Base-by-base conservation (phyloP, 176 grass and related monocot species). In the Tillandsia fasciculata region DNA sequence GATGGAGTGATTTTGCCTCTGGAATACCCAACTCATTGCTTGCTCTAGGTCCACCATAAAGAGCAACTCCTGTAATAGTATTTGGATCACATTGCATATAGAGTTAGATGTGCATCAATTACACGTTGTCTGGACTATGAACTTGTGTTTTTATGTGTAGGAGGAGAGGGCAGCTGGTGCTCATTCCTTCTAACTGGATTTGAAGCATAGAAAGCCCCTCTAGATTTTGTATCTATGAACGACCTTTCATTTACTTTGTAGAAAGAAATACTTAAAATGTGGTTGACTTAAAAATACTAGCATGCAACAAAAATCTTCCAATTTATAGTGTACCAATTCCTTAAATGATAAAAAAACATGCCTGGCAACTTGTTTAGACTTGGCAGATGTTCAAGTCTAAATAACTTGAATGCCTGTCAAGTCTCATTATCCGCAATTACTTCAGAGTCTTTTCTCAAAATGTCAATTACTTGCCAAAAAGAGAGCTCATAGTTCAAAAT, bases 1-100 rank as follows among this genome's bases (percentile, higher is more conserved):
- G 82, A 86, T 78, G 94, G 24, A 93, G 78, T 20, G 84, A 93
- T 66, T 77, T 23, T 48, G 80, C 89, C 74, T 82, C 80, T 26
- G 86, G 86, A 81, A 86, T 56, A 15, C 69, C 67, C 72, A 90
- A 76, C 66, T 73, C 26, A 71, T 85, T 49, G 68, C 66, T 65
- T 1, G 94, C 87, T 70, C 80, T 56, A 81, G 84, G 84, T 52
- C 94, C 89, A 12, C 84, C 82, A 86, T 79, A 99, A 77, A 99
- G 64, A 71, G 51, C 18, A 79, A 99, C 87, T 72, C 94, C 94
- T 99, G 71, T 52, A 72, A 74, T 65, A 72, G 61, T 8, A 57
- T 59, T 8, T 7, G 12, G 20, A 59, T 59, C 14, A 57, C 12
- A 57, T 15, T 1, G 53, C 53, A 57, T 17, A 8, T 15, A 17